These are phyloP conservation scores for Eucalyptus sp. DNA, from an alignment of 345 rosid species.

Conservation along the genomic window DNA sequence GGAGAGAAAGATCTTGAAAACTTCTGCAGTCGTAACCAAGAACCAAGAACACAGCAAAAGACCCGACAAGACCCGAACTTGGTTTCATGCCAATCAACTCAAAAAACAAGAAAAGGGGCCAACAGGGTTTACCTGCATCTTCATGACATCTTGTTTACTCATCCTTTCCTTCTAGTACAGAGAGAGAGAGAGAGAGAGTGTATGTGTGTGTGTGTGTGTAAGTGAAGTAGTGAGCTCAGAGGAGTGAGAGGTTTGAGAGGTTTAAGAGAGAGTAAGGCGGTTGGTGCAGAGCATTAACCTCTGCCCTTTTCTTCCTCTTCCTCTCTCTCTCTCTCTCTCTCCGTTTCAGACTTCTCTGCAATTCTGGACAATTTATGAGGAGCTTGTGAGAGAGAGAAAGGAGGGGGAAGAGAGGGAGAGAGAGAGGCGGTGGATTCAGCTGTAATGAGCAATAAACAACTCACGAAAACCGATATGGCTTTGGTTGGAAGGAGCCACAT, in stretches of 20 bases:
- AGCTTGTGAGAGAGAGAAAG: not conserved
- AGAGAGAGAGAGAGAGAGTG: not conserved
- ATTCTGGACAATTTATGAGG: not conserved
- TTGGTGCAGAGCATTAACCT: not conserved
- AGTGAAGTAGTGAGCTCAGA: not conserved
- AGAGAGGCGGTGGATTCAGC: not conserved
- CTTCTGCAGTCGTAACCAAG: not conserved
- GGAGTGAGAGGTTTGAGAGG: not conserved
- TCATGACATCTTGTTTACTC: conserved; percentile 67
- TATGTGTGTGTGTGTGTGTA: not conserved
- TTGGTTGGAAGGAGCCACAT: not conserved
- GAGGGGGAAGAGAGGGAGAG: not conserved
- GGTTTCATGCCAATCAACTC: not conserved
- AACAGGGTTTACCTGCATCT: conserved; percentile 49
- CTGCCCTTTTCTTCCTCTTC: not conserved
- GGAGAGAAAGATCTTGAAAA: not conserved
- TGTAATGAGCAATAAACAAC: not conserved
- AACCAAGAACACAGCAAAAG: not conserved
- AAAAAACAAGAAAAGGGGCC: not conserved
- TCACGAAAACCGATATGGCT: not conserved
- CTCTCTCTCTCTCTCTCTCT: not conserved
- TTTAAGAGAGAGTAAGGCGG: not conserved
- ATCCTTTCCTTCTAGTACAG: conserved; percentile 3
- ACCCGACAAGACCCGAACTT: not conserved
- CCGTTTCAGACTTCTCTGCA: not conserved